Conservation (phyloP, 2,329 filamentous ascomycete species). For the Fusarium fujikuroi region DNA sequence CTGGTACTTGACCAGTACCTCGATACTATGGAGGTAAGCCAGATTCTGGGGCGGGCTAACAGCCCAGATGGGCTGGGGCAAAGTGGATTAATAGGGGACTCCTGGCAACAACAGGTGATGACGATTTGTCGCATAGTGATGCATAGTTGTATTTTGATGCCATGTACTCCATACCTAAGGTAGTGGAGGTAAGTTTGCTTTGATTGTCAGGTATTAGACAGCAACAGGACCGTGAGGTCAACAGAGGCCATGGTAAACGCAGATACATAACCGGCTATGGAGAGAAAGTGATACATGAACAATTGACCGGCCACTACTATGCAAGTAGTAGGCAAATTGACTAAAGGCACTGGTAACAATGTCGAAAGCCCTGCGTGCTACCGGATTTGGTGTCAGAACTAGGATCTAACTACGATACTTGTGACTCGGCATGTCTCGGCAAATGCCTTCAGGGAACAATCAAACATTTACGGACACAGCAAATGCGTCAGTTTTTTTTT, state of each 20-base stretch:
- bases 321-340: not conserved
- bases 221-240: not conserved
- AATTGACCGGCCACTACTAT: not conserved
- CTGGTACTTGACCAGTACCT: conserved; percentile 29
- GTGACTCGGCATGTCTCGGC: conserved; percentile 1
- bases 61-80: conserved; percentile 15
- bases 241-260: not conserved
- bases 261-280: not conserved
- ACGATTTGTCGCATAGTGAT: conserved; percentile 12
- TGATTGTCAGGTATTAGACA: not conserved
- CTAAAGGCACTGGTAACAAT: not conserved
- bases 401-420: conserved; percentile 6
- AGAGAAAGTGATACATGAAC: not conserved
- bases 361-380: not conserved
- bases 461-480: conserved; percentile 7
- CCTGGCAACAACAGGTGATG: not conserved
- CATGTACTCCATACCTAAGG: not conserved
- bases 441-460: not conserved
- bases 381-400: not conserved
- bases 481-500: not conserved
- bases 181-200: not conserved
- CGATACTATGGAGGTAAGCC: not conserved
- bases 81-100: conserved; percentile 12
- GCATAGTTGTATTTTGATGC: not conserved
- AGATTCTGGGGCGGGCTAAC: conserved; percentile 27